Conservation (phyloP, 2,329 filamentous ascomycete genomes). For the Chalaropsis ovoidea region DNA sequence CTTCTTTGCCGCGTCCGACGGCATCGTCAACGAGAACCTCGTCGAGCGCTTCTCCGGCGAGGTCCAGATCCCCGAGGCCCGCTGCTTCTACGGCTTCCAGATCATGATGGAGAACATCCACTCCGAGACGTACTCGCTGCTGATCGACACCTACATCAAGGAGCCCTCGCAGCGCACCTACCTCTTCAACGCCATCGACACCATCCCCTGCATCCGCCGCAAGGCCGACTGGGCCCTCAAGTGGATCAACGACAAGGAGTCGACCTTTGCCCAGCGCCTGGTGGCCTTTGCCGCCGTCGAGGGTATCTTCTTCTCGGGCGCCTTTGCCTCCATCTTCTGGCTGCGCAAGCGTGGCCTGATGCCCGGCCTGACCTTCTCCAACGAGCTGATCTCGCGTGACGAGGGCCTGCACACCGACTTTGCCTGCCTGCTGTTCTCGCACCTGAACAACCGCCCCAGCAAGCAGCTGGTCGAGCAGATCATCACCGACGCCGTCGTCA, state of each 20-base stretch:
- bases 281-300: conserved; percentile 96
- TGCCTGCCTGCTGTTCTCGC: conserved; percentile 93
- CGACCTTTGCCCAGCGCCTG: conserved; percentile 88
- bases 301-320: conserved; percentile 99
- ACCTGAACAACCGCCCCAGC: conserved; percentile 82
- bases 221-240: conserved; percentile 96
- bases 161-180: conserved; percentile 88
- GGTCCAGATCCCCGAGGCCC: conserved; percentile 93
- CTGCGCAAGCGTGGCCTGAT: conserved; percentile 99
- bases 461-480: conserved; percentile 73
- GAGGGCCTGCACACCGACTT: conserved; percentile 99
- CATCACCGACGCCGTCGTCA: conserved; percentile 85
- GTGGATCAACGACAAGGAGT: conserved; percentile 91
- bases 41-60: conserved; percentile 95
- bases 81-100: conserved; percentile 99
- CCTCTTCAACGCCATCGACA: conserved; percentile 97
- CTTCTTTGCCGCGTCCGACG: conserved; percentile 97
- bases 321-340: conserved; percentile 99
- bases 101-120: conserved; percentile 99
- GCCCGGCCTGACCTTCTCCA: conserved; percentile 97
- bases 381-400: conserved; percentile 98
- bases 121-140: conserved; percentile 96
- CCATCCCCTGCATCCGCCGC: conserved; percentile 94
- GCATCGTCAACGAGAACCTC: conserved; percentile 99
- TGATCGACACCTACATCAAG: conserved; percentile 99